These are phyloP conservation scores for Sphagnum fallax DNA, from an alignment of 228 moss, liverwort and hornwort genomes.

Conservation along the genomic window DNA sequence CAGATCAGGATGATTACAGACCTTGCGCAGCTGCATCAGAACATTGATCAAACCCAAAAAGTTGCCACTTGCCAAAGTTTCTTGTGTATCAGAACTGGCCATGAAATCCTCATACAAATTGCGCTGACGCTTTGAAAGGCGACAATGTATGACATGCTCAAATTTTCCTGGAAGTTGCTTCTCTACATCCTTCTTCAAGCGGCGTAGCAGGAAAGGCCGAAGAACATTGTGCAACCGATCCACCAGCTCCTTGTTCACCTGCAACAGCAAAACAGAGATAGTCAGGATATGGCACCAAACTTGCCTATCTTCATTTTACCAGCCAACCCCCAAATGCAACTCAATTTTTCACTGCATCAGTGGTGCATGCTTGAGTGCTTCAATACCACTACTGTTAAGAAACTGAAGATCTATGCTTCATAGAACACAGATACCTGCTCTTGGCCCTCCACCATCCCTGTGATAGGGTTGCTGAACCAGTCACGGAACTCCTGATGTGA, in stretches of 20 bases:
- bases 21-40: slow-evolving; percentile 95
- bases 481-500: slow-evolving; percentile 56
- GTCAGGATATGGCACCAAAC: too few species aligned
- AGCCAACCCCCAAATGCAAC: too few species aligned
- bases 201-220: slow-evolving; percentile 84
- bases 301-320: too few species aligned
- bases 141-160: slow-evolving; percentile 90
- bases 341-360: too few species aligned
- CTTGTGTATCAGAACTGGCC: slow-evolving; percentile 98
- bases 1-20: slow-evolving; percentile 96
- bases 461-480: slow-evolving; percentile 59
- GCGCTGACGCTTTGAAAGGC: slow-evolving; percentile 93
- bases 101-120: slow-evolving; percentile 98
- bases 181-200: slow-evolving; percentile 98
- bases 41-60: slow-evolving; percentile 97
- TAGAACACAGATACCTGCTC: slow-evolving; percentile 15
- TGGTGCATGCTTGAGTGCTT: too few species aligned
- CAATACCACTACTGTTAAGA: too few species aligned
- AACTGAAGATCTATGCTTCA: too few species aligned
- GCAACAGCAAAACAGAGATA: not conserved
- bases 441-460: slow-evolving; percentile 55
- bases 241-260: slow-evolving; percentile 94
- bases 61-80: slow-evolving; percentile 89
- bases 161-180: slow-evolving; percentile 97
- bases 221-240: slow-evolving; percentile 97